Conservation (phyloP, 2,329 filamentous ascomycete species). For the Aspergillus brasiliensis region DNA sequence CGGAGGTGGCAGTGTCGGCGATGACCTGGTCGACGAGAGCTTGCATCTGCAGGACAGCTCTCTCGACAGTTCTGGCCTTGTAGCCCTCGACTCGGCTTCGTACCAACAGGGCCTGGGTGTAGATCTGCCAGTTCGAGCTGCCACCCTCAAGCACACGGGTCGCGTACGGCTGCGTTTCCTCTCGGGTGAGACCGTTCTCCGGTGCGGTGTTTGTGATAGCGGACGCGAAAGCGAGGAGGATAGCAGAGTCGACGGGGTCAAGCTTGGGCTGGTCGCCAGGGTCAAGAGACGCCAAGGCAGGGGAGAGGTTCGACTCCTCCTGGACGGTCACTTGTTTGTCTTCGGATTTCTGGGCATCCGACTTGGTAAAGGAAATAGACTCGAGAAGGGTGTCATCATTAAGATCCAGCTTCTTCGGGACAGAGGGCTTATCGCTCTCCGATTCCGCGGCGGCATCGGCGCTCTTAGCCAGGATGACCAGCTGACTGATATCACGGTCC, state of each 20-base stretch:
- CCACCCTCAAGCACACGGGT: slow-evolving; percentile 84
- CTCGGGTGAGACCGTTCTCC: slow-evolving; percentile 80
- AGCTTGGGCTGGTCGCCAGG: slow-evolving; percentile 82
- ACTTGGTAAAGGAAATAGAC: slow-evolving; percentile 74
- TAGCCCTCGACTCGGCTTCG: slow-evolving; percentile 88
- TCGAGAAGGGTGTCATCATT: slow-evolving; percentile 95
- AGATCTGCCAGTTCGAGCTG: slow-evolving; percentile 95
- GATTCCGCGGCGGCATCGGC: slow-evolving; percentile 36
- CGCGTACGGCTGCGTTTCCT: slow-evolving; percentile 90
- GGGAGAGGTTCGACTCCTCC: slow-evolving; percentile 58
- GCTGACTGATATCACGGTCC: slow-evolving; percentile 66
- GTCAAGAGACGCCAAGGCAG: slow-evolving; percentile 64
- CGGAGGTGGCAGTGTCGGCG: slow-evolving; percentile 68
- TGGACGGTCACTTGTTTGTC: slow-evolving; percentile 40
- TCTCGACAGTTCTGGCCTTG: slow-evolving; percentile 81
- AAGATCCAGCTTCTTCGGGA: slow-evolving; percentile 71
- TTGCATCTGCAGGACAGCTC: slow-evolving; percentile 88
- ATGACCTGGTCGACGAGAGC: slow-evolving; percentile 94
- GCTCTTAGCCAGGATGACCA: slow-evolving; percentile 88
- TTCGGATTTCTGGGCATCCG: slow-evolving; percentile 45
- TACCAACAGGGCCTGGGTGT: slow-evolving; percentile 89
- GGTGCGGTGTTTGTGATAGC: slow-evolving; percentile 90
- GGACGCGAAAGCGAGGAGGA: slow-evolving; percentile 75
- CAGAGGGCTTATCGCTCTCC: slow-evolving; percentile 34
- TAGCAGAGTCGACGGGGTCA: slow-evolving; percentile 81